Percentiles rank a stretch among this genome's conserved stretches.
Evolutionary conservation across 208 protist species (phyloP).

Genomic region (Crithidia expoeki): DNA sequence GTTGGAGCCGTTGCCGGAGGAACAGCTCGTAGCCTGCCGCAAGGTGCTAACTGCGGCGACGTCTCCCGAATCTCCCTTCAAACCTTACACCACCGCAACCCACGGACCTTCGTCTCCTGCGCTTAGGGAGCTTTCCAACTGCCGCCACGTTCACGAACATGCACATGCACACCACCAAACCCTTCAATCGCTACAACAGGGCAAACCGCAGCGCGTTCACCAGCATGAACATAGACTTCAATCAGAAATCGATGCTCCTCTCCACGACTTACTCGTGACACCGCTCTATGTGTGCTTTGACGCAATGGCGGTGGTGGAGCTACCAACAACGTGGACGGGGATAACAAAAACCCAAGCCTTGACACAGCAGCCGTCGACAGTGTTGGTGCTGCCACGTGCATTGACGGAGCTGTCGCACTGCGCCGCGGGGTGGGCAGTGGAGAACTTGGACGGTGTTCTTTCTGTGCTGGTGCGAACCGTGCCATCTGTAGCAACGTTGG

Average conservation of each 20-base stretch:
- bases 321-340: neutral
- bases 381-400: neutral
- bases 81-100: no score
- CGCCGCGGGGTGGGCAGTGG: neutral
- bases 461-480: constrained; percentile 1
- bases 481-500: constrained; percentile 9
- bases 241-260: neutral
- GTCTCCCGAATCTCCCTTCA: no score
- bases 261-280: constrained; percentile 23
- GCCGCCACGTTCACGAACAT: no score
- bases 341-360: no score
- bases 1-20: constrained; percentile 24
- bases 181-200: neutral
- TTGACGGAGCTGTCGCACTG: neutral
- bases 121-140: no score
- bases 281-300: constrained; percentile 27
- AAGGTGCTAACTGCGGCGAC: no score
- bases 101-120: no score
- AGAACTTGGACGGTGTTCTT: neutral
- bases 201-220: neutral
- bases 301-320: constrained; percentile 4
- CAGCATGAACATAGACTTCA: neutral
- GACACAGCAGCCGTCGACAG: no score
- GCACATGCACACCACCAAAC: no score
- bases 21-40: constrained; percentile 19